Evolutionary conservation across 768 basidiomycete genomes (phyloP), one percentile per base, ranked within the genome.

Genomic region (Amanita jacksonii): DNA sequence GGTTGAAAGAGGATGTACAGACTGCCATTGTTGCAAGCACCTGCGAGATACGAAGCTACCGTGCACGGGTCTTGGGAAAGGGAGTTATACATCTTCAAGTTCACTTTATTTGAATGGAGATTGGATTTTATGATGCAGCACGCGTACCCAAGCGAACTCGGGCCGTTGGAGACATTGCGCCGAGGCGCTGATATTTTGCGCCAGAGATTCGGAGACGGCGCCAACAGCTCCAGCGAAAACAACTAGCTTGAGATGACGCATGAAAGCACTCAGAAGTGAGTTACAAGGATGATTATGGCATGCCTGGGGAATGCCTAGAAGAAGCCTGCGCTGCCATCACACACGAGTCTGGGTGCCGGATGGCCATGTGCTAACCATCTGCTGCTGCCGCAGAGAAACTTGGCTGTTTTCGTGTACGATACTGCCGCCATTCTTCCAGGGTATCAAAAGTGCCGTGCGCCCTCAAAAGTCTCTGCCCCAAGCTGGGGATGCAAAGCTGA

Each of bases 1-100:
- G n/a, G 15, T 19, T 13, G n/a, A 27, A 12, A n/a, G n/a, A n/a
- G 22, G 22, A 9, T 35, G 16, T 18, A 49, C 53, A 52, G 47
- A 70, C 71, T 38, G 37, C 63, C 63, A 35, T 54, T 56, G 19
- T 60, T 57, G 53, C 72, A 74, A 7, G 60, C 67, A 2, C 63
- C 67, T 41, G 61, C 67, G 0, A 72, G 57, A 27, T 58, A 60
- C 15, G 64, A 54, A 6, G 67, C 66, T 25, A 74, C 61, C n/a
- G 60, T 49, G 47, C 73, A 76, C 25, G 73, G 73, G 49, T 56
- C 68, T 45, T 72, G 68, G 1, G 46, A 38, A 0, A 56, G 35
- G 1, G 64, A 60, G 50, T 71, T 76, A 50, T 52, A 65, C 16
- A 62, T 52, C 74, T 74, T 41, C 28, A 38, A 30, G 31, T 20